Evolutionary conservation across 495 filamentous ascomycete genomes (phyloP), one percentile per base, ranked within the genome.

Genomic region (Tuber calosporum): DNA sequence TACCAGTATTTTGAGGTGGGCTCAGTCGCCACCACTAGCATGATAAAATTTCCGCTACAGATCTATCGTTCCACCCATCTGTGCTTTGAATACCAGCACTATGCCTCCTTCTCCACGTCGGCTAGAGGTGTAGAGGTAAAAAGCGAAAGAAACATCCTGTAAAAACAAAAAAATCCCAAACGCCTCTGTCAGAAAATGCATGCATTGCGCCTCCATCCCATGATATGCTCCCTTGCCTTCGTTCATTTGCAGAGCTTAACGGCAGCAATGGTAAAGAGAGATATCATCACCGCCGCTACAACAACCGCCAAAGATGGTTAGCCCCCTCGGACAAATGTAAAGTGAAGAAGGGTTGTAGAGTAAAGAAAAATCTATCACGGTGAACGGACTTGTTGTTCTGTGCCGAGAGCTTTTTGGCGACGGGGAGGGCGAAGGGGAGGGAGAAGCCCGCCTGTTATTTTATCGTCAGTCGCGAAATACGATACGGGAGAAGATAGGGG

Each of bases 351-450:
- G 48, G 22, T 26, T 9, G 2, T 26, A 26, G 13, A 26, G 48
- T 58, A 13, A 20, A 19, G 9, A 11, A 58, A 26, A 26, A 26
- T n/a, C 48, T 58, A 58, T 58, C 30, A n/a, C n/a, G 48, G 48
- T 22, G 8, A 58, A 58, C 48, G 15, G 48, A 58, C 48, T 58
- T 58, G n/a, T 58, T 58, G 48, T 58, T 58, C 48, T 26, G 22
- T 30, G 48, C 22, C 1, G 48, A 62, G 26, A 62, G 26, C 26
- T 58, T 73, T 41, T 72, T 68, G 19, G 68, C 76, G n/a, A 71
- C 76, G 37, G 76, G 76, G 62, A 78, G 71, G 26, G 75, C 76
- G 36, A 78, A 78, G 41, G 76, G 76, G 15, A 78, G 76, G 1
- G 76, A 77, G 43, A 78, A 77, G 37, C 76, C 76, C 48, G 76